phyloP scores from a whole-genome alignment of 164 flowering plant genomes.

The Santalum album region DNA sequence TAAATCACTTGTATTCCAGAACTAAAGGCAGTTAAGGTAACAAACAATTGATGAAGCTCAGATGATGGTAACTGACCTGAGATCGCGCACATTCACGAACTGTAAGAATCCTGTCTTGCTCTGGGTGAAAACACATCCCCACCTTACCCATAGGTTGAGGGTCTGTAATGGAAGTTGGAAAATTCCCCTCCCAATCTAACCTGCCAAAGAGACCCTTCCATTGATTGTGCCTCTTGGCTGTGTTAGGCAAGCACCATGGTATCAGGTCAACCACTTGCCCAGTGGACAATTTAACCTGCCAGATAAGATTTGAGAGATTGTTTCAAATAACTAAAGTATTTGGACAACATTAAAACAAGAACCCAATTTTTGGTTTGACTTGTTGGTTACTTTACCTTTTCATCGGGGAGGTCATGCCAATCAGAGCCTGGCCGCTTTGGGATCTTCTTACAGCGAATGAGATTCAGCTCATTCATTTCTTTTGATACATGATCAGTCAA shows the following conservation, averaged over 20 bases:
- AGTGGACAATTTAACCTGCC: constrained; percentile 55
- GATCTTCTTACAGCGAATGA: constrained; percentile 65
- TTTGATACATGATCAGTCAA: constrained; percentile 81
- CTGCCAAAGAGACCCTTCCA: constrained; percentile 96
- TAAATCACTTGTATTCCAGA: too few relatives aligned
- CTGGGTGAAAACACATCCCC: constrained; percentile 96
- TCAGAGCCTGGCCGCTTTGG: constrained; percentile 92
- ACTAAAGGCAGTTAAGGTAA: too few relatives aligned
- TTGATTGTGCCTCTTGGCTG: constrained; percentile 82
- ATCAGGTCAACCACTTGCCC: constrained; percentile 83
- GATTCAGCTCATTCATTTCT: constrained; percentile 87
- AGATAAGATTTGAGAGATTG: background rate
- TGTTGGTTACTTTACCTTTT: constrained; percentile 41
- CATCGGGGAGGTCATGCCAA: constrained; percentile 90
- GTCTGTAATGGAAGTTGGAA: constrained; percentile 87
- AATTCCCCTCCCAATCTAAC: constrained; percentile 95
- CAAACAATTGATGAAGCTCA: too few relatives aligned
- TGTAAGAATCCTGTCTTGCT: constrained; percentile 82
- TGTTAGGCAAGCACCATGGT: constrained; percentile 94
- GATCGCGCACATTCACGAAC: constrained; percentile 97
- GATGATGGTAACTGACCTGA: constrained; percentile 67
- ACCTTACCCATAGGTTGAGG: constrained; percentile 99
- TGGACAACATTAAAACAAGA: background rate
- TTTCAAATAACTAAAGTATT: background rate
- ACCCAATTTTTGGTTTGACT: background rate